Evolutionary conservation across 163 green algal species (phyloP), one percentile per base, ranked within the genome.

Genomic region (Chloromonas sp.): DNA sequence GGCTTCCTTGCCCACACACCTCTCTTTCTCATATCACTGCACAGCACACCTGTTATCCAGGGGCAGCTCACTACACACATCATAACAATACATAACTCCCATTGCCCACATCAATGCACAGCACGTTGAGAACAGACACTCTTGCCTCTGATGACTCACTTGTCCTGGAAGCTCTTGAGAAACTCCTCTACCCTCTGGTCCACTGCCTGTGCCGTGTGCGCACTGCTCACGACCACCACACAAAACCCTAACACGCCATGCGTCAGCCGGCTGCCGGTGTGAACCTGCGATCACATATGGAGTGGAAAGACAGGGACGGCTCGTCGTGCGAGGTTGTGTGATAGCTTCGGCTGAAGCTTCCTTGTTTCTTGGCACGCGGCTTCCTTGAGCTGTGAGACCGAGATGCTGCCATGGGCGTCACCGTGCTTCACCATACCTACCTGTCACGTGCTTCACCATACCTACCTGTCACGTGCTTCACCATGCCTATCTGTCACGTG

Each of bases 241-340:
- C 88, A 93, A 78, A 98, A 96, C 76, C 95, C 95, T 59, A 96
- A 87, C 78, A 98, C 89, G 78, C 93, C 93, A 78, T 95, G 89
- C 0, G 96, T 99, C 62, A 96, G 89, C 0, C 96, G 91, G n/a
- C 92, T 84, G 15, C 95, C 93, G 81, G 86, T 91, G 86, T 94
- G 89, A 85, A 99, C 96, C 81, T 81, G 85, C 82, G 85, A 11
- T 76, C 78, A 82, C 13, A 2, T 13, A 82, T 13, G 2, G 57
- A 82, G 14, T 14, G 2, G 78, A 2, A 5, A 61, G 62, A 13
- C 78, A 82, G 78, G 36, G 36, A 36, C 36, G 36, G 36, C 36
- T 36, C 36, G 36, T 36, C 36, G 36, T 36, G 36, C 36, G 66
- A 8, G 66, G 66, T 76, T 11, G 11, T 8, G 66, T 8, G 66